Percentiles rank a stretch among this genome's conserved stretches.
These are phyloP conservation scores for Marasmius oreades DNA, from an alignment of 1,284 basidiomycete genomes.

Conservation along the genomic window DNA sequence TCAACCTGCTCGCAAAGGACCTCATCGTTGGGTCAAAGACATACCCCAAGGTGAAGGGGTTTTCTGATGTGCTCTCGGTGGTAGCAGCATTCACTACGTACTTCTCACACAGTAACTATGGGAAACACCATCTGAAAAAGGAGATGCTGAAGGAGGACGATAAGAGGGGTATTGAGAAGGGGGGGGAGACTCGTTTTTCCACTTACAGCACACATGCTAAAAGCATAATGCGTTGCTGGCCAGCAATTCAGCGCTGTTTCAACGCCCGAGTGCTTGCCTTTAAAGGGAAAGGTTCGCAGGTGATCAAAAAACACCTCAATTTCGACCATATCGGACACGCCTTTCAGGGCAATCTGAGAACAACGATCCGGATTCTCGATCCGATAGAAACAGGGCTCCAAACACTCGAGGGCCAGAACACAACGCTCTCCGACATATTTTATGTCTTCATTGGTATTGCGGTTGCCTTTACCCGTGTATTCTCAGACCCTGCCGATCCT, in stretches of 20 bases:
- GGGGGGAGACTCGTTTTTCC: constrained; percentile 6
- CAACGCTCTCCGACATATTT: constrained; percentile 11
- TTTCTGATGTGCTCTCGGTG: neutral
- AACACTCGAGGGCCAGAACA: constrained; percentile 13
- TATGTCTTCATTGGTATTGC: constrained; percentile 11
- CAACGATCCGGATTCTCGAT: constrained; percentile 2
- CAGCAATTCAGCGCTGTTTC: constrained; percentile 6
- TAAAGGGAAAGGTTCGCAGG: constrained; percentile 3
- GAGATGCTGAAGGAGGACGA: constrained; percentile 10
- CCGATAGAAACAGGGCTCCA: constrained; percentile 10
- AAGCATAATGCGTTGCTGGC: constrained; percentile 11
- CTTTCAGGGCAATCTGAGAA: neutral
- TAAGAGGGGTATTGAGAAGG: constrained; percentile 8
- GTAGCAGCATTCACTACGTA: too few relatives aligned
- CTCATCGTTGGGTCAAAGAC: constrained; percentile 13
- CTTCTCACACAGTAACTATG: constrained; percentile 15
- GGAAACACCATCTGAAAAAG: constrained; percentile 12
- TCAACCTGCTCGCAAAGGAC: constrained; percentile 16
- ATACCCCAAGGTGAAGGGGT: constrained; percentile 4
- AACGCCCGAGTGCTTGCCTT: constrained; percentile 5
- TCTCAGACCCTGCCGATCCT: neutral
- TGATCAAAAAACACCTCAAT: neutral
- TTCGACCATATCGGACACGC: neutral
- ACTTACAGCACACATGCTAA: constrained; percentile 11
- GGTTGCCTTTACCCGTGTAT: constrained; percentile 4